A percentile compares a stretch with the other conserved stretches of the same genome.
Conservation (phyloP, 1,284 basidiomycete genomes). For the Ceratobasidium sp. region DNA sequence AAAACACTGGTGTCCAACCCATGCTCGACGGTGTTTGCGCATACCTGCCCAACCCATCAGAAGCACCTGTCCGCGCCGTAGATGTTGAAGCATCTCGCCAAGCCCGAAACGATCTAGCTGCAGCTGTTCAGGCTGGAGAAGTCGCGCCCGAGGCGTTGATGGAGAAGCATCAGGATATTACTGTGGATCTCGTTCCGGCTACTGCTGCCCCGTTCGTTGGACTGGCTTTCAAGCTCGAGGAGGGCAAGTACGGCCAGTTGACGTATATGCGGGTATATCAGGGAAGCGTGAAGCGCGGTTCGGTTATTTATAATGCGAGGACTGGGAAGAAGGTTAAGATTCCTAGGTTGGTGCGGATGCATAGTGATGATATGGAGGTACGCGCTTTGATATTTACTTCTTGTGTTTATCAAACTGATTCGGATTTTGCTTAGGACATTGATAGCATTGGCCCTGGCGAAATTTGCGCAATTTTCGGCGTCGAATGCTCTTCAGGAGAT, state of each 20-base stretch:
- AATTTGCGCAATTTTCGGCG: slow-evolving; percentile 99
- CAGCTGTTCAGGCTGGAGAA: slow-evolving; percentile 25
- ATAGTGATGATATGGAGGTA: slow-evolving; percentile 99
- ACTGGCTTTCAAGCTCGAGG: slow-evolving; percentile 98
- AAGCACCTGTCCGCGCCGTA: slow-evolving; percentile 83
- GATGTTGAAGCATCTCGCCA: slow-evolving; percentile 57
- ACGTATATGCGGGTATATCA: slow-evolving; percentile 99
- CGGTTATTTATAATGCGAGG: slow-evolving; percentile 90
- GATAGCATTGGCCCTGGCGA: slow-evolving; percentile 96
- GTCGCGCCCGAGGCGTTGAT: slow-evolving; percentile 10
- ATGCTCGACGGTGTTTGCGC: slow-evolving; percentile 94
- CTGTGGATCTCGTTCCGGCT: slow-evolving; percentile 74
- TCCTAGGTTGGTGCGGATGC: slow-evolving; percentile 97
- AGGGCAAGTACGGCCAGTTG: slow-evolving; percentile 96
- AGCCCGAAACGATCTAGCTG: slow-evolving; percentile 12
- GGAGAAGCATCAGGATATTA: slow-evolving; percentile 28
- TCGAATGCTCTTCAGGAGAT: slow-evolving; percentile 98
- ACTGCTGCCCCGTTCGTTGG: slow-evolving; percentile 90
- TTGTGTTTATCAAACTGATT: neutral
- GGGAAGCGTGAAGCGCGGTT: slow-evolving; percentile 87
- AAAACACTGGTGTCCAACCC: slow-evolving; percentile 96
- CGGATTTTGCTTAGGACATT: slow-evolving; percentile 71
- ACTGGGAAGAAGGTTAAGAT: slow-evolving; percentile 99
- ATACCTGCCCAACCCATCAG: slow-evolving; percentile 93
- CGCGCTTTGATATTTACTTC: slow-evolving; percentile 45